phyloP scores from a whole-genome alignment of 2,329 filamentous ascomycete species.

The Trichoderma arundinaceum region DNA sequence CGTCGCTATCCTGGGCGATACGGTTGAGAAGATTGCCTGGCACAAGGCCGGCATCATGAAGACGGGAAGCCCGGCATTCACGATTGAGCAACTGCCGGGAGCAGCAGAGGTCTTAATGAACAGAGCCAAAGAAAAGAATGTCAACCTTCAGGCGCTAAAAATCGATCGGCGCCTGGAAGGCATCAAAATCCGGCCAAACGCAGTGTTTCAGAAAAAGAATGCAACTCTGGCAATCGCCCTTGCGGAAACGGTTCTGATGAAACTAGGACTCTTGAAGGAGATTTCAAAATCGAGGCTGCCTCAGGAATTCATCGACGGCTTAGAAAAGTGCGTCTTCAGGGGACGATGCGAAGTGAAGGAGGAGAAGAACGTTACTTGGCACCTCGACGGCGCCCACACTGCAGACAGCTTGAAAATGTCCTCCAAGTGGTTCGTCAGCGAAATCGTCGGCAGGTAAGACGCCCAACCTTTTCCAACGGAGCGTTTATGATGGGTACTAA shows the following conservation, averaged over 20 bases:
- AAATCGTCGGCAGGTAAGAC: conserved; percentile 46
- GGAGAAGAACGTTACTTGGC: conserved; percentile 71
- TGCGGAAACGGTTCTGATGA: conserved; percentile 55
- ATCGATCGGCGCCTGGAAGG: conserved; percentile 53
- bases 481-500: not conserved
- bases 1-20: conserved; percentile 65
- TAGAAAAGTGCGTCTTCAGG: conserved; percentile 77
- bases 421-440: conserved; percentile 76
- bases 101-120: conserved; percentile 53
- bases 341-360: conserved; percentile 74
- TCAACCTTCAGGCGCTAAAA: conserved; percentile 53
- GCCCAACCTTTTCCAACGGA: not conserved
- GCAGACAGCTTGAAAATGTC: conserved; percentile 85
- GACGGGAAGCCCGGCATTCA: conserved; percentile 61
- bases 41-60: conserved; percentile 78
- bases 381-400: conserved; percentile 93
- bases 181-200: conserved; percentile 58
- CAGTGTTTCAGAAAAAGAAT: conserved; percentile 65
- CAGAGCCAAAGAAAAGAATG: conserved; percentile 60
- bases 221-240: conserved; percentile 59
- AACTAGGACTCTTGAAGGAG: conserved; percentile 47
- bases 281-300: conserved; percentile 53
- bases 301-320: conserved; percentile 69
- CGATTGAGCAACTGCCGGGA: conserved; percentile 56
- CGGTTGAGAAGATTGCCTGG: conserved; percentile 71